Percentiles rank a stretch among this genome's conserved stretches.
phyloP scores from a whole-genome alignment of 306 rosid species.

The Vigna radiata region DNA sequence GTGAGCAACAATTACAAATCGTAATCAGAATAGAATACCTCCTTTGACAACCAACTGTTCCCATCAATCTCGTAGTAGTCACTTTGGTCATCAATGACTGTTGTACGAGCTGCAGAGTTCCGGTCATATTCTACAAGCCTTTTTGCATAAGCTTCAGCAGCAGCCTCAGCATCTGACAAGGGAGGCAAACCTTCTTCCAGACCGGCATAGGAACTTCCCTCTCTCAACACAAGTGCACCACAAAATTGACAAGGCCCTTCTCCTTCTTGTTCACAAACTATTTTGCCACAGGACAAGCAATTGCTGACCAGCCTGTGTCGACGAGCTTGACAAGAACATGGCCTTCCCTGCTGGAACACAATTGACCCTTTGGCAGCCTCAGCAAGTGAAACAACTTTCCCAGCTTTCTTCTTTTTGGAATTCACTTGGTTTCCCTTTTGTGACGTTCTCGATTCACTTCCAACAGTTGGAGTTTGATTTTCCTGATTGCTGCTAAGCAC shows the following conservation, averaged over 20 bases:
- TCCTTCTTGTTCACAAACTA: slow-evolving; percentile 98
- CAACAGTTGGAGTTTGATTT: slow-evolving; percentile 47
- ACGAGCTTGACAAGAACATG: slow-evolving; percentile 92
- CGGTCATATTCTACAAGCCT: slow-evolving; percentile 93
- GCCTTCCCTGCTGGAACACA: slow-evolving; percentile 90
- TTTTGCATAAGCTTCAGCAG: slow-evolving; percentile 93
- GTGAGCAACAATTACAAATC: slow-evolving; percentile 1
- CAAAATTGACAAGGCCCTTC: slow-evolving; percentile 97
- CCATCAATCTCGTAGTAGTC: slow-evolving; percentile 96
- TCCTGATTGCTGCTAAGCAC: slow-evolving; percentile 45
- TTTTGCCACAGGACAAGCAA: slow-evolving; percentile 93
- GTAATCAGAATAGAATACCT: slow-evolving; percentile 56
- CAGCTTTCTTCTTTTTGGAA: slow-evolving; percentile 84
- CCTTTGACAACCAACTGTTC: slow-evolving; percentile 90
- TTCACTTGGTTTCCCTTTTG: slow-evolving; percentile 68
- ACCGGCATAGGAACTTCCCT: slow-evolving; percentile 93
- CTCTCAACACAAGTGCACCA: slow-evolving; percentile 86
- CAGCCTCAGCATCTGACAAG: slow-evolving; percentile 74
- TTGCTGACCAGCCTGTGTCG: slow-evolving; percentile 77
- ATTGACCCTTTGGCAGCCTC: slow-evolving; percentile 93
- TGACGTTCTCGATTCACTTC: slow-evolving; percentile 51
- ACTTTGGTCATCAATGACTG: slow-evolving; percentile 96
- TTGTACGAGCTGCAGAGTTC: slow-evolving; percentile 91
- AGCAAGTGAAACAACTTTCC: slow-evolving; percentile 79
- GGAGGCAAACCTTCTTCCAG: slow-evolving; percentile 73